Percentiles rank a stretch among this genome's conserved stretches.
These are phyloP conservation scores for Petunia secreta DNA, from an alignment of 257 asterid genomes.

Conservation along the genomic window DNA sequence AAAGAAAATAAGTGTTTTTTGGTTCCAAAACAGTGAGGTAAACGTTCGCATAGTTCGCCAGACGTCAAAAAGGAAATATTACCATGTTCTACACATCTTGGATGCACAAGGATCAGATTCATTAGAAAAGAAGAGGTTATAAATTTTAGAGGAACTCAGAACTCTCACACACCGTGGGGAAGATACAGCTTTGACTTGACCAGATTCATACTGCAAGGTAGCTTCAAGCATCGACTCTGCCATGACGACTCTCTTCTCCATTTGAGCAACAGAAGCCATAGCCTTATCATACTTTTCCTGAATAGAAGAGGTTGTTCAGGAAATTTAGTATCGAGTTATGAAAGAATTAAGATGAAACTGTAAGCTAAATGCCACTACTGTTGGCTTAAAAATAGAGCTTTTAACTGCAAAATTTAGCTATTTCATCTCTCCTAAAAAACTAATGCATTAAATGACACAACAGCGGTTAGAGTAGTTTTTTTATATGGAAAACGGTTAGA, in stretches of 20 bases:
- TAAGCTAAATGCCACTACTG: conserved; percentile 13
- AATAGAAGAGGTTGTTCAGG: conserved; percentile 17
- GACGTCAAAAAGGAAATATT: not conserved
- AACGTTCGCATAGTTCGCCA: conserved; percentile 9
- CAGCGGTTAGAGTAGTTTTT: not conserved
- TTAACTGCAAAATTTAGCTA: not conserved
- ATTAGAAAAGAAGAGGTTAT: not conserved
- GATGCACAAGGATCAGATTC: conserved; percentile 17
- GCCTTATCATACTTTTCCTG: conserved; percentile 78
- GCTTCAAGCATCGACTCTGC: conserved; percentile 94
- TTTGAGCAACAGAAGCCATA: conserved; percentile 51
- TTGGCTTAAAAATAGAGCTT: not conserved
- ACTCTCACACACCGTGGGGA: conserved; percentile 62
- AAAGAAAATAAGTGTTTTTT: too few species aligned
- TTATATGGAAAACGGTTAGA: too few species aligned
- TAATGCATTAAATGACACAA: conserved; percentile 12
- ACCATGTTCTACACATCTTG: not conserved
- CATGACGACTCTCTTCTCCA: conserved; percentile 89
- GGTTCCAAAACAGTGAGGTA: too few species aligned
- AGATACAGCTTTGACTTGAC: conserved; percentile 74
- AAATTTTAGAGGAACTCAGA: not conserved
- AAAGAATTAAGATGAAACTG: conserved; percentile 1
- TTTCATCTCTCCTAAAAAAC: not conserved
- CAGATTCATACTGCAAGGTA: conserved; percentile 78
- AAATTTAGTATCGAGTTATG: not conserved